A percentile compares a stretch with the other conserved stretches of the same genome.
These are phyloP conservation scores for Dalbergia cochinchinensis DNA, from an alignment of 306 rosid genomes.

Conservation along the genomic window DNA sequence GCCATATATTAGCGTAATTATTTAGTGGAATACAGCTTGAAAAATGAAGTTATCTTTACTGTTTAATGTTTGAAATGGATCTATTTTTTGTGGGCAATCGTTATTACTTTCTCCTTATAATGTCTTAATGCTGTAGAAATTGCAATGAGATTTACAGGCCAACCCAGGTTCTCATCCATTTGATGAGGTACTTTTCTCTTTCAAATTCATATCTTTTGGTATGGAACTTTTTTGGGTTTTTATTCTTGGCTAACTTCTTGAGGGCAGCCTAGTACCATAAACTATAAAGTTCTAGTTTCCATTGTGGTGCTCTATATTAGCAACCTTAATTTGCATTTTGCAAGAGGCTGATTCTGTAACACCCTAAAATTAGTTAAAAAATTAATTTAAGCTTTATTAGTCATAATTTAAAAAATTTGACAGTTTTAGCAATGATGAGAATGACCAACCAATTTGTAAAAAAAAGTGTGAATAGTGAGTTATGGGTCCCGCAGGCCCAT, in stretches of 20 bases:
- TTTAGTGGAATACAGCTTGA: no score
- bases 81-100: neutral
- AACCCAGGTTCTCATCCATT: slow-evolving; percentile 84
- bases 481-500: no score
- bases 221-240: slow-evolving; percentile 16
- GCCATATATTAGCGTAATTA: no score
- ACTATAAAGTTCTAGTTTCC: neutral
- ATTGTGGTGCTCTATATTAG: neutral
- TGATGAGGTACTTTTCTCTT: slow-evolving; percentile 72
- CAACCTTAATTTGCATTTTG: neutral
- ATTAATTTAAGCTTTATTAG: no score
- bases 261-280: neutral
- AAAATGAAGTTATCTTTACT: neutral
- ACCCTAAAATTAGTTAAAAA: no score
- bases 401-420: no score
- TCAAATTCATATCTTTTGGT: slow-evolving; percentile 23
- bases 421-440: no score
- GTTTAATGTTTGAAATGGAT: neutral
- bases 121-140: slow-evolving; percentile 60
- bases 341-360: neutral
- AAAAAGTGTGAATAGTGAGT: no score
- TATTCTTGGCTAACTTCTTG: neutral
- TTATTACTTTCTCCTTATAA: slow-evolving; percentile 21
- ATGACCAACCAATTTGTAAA: no score
- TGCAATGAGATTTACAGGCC: slow-evolving; percentile 72